Conservation (phyloP, 257 asterid genomes). For the Parsonsia alboflavescens region DNA sequence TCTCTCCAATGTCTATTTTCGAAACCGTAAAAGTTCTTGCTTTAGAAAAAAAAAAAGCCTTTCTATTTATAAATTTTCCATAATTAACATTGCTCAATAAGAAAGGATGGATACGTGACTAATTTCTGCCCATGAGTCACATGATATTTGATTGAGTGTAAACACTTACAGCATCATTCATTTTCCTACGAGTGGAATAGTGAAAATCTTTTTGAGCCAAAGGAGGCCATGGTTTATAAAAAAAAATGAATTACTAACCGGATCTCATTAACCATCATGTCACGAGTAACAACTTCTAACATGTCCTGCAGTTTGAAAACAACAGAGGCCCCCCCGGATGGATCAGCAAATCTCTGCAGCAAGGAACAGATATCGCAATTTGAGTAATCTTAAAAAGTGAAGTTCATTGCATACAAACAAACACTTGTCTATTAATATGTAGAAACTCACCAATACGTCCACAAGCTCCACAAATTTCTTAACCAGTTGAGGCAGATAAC, state of each 20-base stretch:
- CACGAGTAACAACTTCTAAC: constrained; percentile 86
- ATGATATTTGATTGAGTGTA: background rate
- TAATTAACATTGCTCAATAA: background rate
- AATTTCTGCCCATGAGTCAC: background rate
- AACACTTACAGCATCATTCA: background rate
- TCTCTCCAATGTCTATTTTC: background rate
- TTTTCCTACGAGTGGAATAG: background rate
- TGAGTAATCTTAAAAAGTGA: constrained; percentile 12
- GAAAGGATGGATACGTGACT: background rate
- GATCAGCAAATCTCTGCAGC: constrained; percentile 72
- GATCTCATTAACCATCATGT: constrained; percentile 87
- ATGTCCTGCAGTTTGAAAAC: constrained; percentile 92
- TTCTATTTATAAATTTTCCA: background rate
- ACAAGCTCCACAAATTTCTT: constrained; percentile 81
- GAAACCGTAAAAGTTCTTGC: background rate
- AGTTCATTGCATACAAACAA: constrained; percentile 7
- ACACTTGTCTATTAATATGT: background rate
- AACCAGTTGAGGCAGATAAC: constrained; percentile 67
- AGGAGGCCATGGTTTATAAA: background rate
- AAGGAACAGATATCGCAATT: constrained; percentile 1
- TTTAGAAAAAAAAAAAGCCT: background rate
- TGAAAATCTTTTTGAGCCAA: background rate
- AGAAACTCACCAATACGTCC: constrained; percentile 73
- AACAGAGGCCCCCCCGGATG: constrained; percentile 67
- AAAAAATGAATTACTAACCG: constrained; percentile 47